Percentiles rank a stretch among this genome's conserved stretches.
These are phyloP conservation scores for Lepiota subincarnata DNA, from an alignment of 768 basidiomycete genomes.

Conservation along the genomic window DNA sequence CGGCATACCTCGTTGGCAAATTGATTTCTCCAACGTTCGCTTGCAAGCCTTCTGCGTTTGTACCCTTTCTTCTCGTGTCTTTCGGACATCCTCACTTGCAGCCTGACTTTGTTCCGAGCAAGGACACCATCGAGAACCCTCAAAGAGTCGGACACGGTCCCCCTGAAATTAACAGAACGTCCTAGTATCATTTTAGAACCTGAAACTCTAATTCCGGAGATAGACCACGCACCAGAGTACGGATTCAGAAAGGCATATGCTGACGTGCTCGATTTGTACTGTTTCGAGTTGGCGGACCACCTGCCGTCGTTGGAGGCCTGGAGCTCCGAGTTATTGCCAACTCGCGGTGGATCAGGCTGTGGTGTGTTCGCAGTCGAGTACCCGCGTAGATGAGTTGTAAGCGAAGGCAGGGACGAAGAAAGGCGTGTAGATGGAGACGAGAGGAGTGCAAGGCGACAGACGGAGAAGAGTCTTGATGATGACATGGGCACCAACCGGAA, in stretches of 20 bases:
- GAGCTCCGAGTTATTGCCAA: background rate
- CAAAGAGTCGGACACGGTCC: slow-evolving; percentile 46
- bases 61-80: slow-evolving; percentile 83
- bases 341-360: background rate
- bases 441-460: background rate
- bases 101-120: slow-evolving; percentile 48
- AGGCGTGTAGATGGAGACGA: background rate
- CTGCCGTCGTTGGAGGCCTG: slow-evolving; percentile 28
- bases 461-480: slow-evolving; percentile 2
- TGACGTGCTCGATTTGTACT: slow-evolving; percentile 18
- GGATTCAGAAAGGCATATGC: slow-evolving; percentile 37
- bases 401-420: background rate
- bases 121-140: slow-evolving; percentile 48
- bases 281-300: slow-evolving; percentile 35
- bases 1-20: slow-evolving; percentile 73
- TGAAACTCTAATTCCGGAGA: slow-evolving; percentile 5
- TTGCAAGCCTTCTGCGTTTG: slow-evolving; percentile 69
- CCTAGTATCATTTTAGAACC: slow-evolving; percentile 36
- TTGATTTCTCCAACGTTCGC: slow-evolving; percentile 73
- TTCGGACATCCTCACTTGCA: slow-evolving; percentile 42
- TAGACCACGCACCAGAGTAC: slow-evolving; percentile 46
- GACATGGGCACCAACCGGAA: slow-evolving; percentile 2
- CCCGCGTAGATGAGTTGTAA: background rate
- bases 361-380: background rate
- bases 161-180: slow-evolving; percentile 50